Evolutionary conservation across 306 rosid genomes (phyloP), one percentile per base, ranked within the genome.

Genomic region (Dalbergia oliveri): DNA sequence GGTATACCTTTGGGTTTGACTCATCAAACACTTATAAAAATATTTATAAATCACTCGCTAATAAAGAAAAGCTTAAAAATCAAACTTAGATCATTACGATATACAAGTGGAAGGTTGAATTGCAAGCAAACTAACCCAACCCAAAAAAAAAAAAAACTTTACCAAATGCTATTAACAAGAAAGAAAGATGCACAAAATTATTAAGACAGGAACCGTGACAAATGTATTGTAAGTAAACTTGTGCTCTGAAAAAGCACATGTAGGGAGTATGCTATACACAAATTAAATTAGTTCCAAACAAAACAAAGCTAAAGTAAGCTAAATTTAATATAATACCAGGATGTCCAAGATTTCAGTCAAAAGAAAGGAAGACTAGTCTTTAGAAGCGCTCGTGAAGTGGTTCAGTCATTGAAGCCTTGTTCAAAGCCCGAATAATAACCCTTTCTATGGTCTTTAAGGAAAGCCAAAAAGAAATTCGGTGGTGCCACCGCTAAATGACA

Each of bases 371-470:
- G n/a, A 50, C 13, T 37, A 56, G 63, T 64, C 68, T 82, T 23
- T 54, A 26, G 61, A 67, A 33, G 21, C 39, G 39, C 26, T 84
- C 41, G n/a, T 34, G 19, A 15, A 64, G 34, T 43, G 60, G 14
- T n/a, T 50, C 0, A 59, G 70, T 53, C 77, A 74, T 69, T 82
- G 23, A 71, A 72, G 58, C 33, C 34, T 62, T 21, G 33, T 58
- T 77, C 60, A 76, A 69, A 33, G 78, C 31, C 68, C 44, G 39
- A 75, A 61, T 12, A 81, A 65, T 63, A 45, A 73, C 14, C 26
- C 12, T 50, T 63, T 26, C 12, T 49, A 0, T 49, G 6, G 14
- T 49, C 54, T 49, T 57, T 4, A 70, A 50, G 19, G 9, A 58
- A 61, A 54, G n/a, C 41, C 71, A 53, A 19, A 4, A 72, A 11